phyloP scores from a whole-genome alignment of 495 filamentous ascomycete species.

The Penicillium odoratum region DNA sequence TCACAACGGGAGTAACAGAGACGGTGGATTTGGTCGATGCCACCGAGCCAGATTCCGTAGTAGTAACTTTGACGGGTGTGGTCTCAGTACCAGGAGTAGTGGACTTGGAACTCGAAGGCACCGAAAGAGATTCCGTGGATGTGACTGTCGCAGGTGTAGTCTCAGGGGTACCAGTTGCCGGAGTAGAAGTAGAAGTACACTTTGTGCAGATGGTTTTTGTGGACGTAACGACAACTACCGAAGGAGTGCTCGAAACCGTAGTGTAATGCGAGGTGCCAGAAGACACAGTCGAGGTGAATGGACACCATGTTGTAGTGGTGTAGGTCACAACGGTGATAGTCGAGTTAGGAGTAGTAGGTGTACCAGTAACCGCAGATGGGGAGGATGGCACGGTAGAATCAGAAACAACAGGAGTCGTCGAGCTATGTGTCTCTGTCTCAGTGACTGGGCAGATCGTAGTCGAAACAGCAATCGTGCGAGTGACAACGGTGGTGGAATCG shows the following conservation, averaged over 20 bases:
- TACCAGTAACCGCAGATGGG: not conserved
- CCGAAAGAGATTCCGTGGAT: not conserved
- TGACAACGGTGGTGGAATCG: slow-evolving; percentile 44
- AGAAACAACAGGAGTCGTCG: too few species aligned
- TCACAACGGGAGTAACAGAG: not conserved
- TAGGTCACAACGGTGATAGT: slow-evolving; percentile 10
- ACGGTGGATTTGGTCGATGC: not conserved
- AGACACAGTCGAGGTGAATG: slow-evolving; percentile 8
- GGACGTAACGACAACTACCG: slow-evolving; percentile 37
- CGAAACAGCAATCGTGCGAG: not conserved
- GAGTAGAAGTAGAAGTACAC: not conserved
- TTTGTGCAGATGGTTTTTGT: slow-evolving; percentile 32
- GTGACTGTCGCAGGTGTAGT: not conserved
- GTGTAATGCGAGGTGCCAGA: slow-evolving; percentile 29
- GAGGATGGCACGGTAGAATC: too few species aligned
- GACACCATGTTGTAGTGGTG: slow-evolving; percentile 2
- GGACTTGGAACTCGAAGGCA: not conserved
- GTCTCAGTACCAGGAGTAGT: not conserved
- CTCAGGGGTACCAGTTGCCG: not conserved
- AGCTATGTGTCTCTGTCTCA: slow-evolving; percentile 8
- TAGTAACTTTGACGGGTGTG: not conserved
- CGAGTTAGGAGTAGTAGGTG: slow-evolving; percentile 2
- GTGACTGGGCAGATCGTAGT: slow-evolving; percentile 6
- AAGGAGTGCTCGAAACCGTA: slow-evolving; percentile 30
- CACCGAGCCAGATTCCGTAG: not conserved